Evolutionary conservation across 2,329 filamentous ascomycete genomes (phyloP), one percentile per base, ranked within the genome.

Genomic region (Xenoacremonium recifei): DNA sequence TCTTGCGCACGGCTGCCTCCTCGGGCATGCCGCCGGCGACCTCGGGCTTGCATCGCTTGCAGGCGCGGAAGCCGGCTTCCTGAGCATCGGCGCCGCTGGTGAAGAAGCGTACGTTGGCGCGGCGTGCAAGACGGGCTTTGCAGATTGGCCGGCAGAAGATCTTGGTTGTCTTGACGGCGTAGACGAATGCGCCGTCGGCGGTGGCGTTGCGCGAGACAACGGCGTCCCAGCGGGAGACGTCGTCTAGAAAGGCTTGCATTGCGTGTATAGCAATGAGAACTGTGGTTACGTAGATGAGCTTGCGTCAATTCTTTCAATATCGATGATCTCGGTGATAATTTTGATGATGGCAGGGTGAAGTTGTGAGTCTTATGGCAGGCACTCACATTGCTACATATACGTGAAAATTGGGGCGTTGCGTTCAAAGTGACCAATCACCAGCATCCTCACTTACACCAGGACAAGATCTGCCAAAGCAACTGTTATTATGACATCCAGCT

Each of bases 121-220:
- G 72, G 2, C 80, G 72, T 2, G 82, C 79, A 11, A 84, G 72
- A 0, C 81, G 72, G 3, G 78, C 77, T 13, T 75, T 73, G 57
- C 81, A 85, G 16, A 72, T 78, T 2, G 80, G 79, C 2, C 80
- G 72, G 58, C 81, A 84, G 62, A 80, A 84, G 44, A 73, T 68
- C 46, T 64, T 62, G n/a, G 70, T 73, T 1, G 70, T 69, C 38
- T 59, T 59, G 4, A 73, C 70, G 37, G 50, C 69, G 53, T 72
- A 73, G 35, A 73, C 60, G 39, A 73, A 73, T 39, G 50, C 48
- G 38, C 65, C 63, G 47, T 69, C 66, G 20, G 67, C 64, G 23
- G 42, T 40, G 23, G 66, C 35, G 38, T 69, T 59, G 40, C 67
- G 63, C 6, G 53, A 48, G 13, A 53, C 53, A 5, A 71, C 58